Evolutionary conservation across 768 basidiomycete species (phyloP).

Genomic region (Russula compacta): DNA sequence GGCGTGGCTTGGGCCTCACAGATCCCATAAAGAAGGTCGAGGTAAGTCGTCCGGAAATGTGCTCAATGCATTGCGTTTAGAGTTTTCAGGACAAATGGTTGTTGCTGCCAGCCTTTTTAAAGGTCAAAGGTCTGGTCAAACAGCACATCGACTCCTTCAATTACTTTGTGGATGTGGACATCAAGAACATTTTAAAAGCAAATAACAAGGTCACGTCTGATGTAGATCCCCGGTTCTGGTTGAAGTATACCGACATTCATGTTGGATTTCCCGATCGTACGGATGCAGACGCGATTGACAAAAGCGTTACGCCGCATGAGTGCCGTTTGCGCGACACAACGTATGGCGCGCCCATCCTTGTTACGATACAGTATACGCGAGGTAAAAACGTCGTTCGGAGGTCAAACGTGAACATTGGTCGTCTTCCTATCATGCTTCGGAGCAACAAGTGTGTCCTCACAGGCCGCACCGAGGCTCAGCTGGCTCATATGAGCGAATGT

Average conservation of each 20-base stretch:
- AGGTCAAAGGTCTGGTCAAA: slow-evolving; percentile 97
- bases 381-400: slow-evolving; percentile 83
- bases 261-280: slow-evolving; percentile 89
- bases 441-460: slow-evolving; percentile 92
- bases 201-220: slow-evolving; percentile 94
- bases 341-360: slow-evolving; percentile 87
- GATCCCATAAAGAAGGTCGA: slow-evolving; percentile 88
- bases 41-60: slow-evolving; percentile 38
- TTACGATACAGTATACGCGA: slow-evolving; percentile 91
- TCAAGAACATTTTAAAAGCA: slow-evolving; percentile 92
- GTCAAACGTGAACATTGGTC: slow-evolving; percentile 77
- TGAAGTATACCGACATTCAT: slow-evolving; percentile 92
- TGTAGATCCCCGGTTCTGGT: slow-evolving; percentile 92
- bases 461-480: slow-evolving; percentile 62
- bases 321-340: slow-evolving; percentile 93
- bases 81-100: slow-evolving; percentile 90
- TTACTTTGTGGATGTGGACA: slow-evolving; percentile 95
- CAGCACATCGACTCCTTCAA: slow-evolving; percentile 99
- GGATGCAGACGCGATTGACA: slow-evolving; percentile 70
- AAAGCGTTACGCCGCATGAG: slow-evolving; percentile 89
- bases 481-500: slow-evolving; percentile 95
- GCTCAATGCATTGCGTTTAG: background rate
- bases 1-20: slow-evolving; percentile 72
- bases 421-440: slow-evolving; percentile 92
- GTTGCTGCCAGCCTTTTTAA: slow-evolving; percentile 88